Evolutionary conservation across 2,329 filamentous ascomycete species (phyloP).

Genomic region (Penicillium thymicola): DNA sequence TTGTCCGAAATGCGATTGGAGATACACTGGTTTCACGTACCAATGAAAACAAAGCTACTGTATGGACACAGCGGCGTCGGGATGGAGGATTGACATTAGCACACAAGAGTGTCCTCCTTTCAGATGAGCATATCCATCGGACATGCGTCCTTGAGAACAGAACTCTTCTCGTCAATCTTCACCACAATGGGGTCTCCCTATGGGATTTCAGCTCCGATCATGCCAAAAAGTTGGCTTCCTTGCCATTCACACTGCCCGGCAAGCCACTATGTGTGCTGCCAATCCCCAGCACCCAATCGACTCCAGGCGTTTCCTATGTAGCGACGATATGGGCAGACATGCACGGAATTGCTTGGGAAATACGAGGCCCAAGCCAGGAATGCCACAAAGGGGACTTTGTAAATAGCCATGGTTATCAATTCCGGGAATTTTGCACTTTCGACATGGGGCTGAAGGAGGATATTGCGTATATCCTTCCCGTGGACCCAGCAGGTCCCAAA

Average conservation of each 20-base stretch:
- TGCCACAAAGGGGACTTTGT: constrained; percentile 24
- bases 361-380: constrained; percentile 55
- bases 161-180: constrained; percentile 75
- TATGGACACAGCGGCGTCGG: constrained; percentile 69
- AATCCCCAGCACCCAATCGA: constrained; percentile 59
- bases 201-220: constrained; percentile 70
- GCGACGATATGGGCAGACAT: constrained; percentile 79
- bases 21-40: constrained; percentile 78
- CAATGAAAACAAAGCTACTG: constrained; percentile 70
- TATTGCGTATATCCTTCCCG: constrained; percentile 65
- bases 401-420: constrained; percentile 40
- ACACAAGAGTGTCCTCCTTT: constrained; percentile 65
- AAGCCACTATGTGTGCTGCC: constrained; percentile 78
- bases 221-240: constrained; percentile 59
- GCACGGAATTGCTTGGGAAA: constrained; percentile 77
- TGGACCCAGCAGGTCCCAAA: constrained; percentile 77
- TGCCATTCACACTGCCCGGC: constrained; percentile 59
- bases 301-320: constrained; percentile 61
- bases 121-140: constrained; percentile 70
- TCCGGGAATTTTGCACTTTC: constrained; percentile 70
- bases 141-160: constrained; percentile 76
- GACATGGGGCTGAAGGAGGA: constrained; percentile 57
- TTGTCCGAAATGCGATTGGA: constrained; percentile 80
- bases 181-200: constrained; percentile 65
- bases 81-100: constrained; percentile 55